Evolutionary conservation across 495 filamentous ascomycete species (phyloP).

Genomic region (Tricharina praecox): DNA sequence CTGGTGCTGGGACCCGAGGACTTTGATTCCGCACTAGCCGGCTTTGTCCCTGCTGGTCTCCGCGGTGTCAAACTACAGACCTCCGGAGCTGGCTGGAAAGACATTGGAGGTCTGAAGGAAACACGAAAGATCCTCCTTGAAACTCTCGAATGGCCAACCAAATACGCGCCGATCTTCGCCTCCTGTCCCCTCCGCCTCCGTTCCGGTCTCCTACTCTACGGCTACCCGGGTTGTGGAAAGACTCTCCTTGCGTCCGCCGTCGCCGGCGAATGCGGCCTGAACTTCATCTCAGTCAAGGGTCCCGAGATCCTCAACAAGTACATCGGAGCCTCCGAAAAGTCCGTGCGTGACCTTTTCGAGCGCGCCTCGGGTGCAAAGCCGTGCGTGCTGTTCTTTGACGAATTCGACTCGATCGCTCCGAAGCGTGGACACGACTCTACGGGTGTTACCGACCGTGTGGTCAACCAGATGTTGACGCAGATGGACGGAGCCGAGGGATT

Average conservation of each 20-base stretch:
- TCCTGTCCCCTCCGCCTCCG: slow-evolving; percentile 83
- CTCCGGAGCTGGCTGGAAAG: slow-evolving; percentile 54
- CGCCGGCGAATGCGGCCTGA: slow-evolving; percentile 86
- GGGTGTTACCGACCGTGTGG: slow-evolving; percentile 93
- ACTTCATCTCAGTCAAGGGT: slow-evolving; percentile 95
- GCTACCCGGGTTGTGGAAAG: slow-evolving; percentile 91
- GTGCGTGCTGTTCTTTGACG: slow-evolving; percentile 92
- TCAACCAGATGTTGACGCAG: slow-evolving; percentile 93
- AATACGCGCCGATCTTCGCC: slow-evolving; percentile 93
- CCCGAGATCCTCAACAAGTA: slow-evolving; percentile 98
- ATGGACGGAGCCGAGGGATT: slow-evolving; percentile 98
- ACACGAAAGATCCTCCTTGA: slow-evolving; percentile 79
- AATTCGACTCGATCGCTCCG: slow-evolving; percentile 92
- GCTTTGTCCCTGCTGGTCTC: slow-evolving; percentile 85
- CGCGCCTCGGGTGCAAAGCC: slow-evolving; percentile 76
- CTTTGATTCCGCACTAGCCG: slow-evolving; percentile 67
- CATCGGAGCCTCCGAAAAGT: slow-evolving; percentile 90
- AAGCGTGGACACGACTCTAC: slow-evolving; percentile 94
- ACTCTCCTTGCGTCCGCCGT: slow-evolving; percentile 85
- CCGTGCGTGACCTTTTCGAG: slow-evolving; percentile 84
- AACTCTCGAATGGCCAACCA: slow-evolving; percentile 91
- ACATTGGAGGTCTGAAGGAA: slow-evolving; percentile 72
- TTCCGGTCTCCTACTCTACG: slow-evolving; percentile 81
- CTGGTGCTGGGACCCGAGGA: slow-evolving; percentile 52
- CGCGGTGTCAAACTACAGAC: slow-evolving; percentile 85